A percentile compares a stretch with the other conserved stretches of the same genome.
Evolutionary conservation across 2,329 filamentous ascomycete genomes (phyloP).

Genomic region (Neopestalotiopsis sp.): DNA sequence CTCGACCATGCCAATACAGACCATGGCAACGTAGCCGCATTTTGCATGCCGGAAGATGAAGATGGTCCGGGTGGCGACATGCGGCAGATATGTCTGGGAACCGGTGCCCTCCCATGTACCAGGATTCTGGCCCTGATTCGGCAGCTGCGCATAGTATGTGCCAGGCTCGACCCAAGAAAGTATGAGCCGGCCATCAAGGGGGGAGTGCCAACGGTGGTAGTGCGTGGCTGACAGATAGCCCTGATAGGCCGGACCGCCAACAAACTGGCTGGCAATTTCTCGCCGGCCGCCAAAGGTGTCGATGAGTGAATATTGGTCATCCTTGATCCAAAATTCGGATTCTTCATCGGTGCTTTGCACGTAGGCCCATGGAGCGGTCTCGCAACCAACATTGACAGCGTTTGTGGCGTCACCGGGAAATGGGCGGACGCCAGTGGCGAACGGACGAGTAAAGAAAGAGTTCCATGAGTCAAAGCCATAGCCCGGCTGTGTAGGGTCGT

Average conservation of each 20-base stretch:
- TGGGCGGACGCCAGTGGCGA: not conserved
- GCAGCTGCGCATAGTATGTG: not conserved
- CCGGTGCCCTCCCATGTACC: not conserved
- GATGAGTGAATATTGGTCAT: not conserved
- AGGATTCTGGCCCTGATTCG: not conserved
- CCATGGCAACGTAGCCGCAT: not conserved
- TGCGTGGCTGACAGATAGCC: not conserved
- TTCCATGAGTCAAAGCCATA: not conserved
- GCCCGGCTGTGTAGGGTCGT: not conserved
- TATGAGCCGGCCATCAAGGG: not conserved
- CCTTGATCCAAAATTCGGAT: not conserved
- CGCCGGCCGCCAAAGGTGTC: not conserved
- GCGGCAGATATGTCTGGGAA: not conserved
- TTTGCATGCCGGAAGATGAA: not conserved
- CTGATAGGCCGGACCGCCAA: not conserved
- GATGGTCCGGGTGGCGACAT: not conserved
- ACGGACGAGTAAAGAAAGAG: not conserved
- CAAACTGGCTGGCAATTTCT: not conserved
- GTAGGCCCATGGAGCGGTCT: not conserved
- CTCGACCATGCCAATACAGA: not conserved
- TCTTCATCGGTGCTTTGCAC: not conserved
- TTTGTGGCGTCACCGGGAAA: not conserved
- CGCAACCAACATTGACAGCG: not conserved
- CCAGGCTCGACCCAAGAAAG: not conserved
- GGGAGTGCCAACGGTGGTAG: not conserved